phyloP scores from a whole-genome alignment of 2,329 filamentous ascomycete species.

The Cryphonectria nitschkei region DNA sequence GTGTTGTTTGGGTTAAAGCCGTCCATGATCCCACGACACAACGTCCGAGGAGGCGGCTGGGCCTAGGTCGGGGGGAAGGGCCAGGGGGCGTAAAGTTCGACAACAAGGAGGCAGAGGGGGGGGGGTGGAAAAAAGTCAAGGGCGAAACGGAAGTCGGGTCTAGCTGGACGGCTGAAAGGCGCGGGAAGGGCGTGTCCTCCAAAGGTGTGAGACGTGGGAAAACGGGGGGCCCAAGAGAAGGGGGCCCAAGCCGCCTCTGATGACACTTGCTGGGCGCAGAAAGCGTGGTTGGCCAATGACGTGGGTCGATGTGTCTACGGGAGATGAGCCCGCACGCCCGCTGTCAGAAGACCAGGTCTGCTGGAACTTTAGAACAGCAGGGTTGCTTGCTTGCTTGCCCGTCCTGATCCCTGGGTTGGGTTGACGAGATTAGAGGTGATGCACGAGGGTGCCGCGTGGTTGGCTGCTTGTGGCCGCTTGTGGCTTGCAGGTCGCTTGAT shows the following conservation, averaged over 20 bases:
- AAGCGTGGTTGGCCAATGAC: conserved; percentile 12
- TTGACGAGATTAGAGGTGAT: not conserved
- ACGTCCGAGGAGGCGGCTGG: conserved; percentile 24
- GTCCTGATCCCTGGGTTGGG: not conserved
- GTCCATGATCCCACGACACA: conserved; percentile 49
- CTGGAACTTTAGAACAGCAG: not conserved
- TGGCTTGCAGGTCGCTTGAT: not conserved
- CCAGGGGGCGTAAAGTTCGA: not conserved
- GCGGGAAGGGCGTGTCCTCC: conserved; percentile 22
- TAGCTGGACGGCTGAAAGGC: conserved; percentile 27
- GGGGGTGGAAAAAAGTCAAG: conserved; percentile 2
- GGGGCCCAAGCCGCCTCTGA: conserved; percentile 26
- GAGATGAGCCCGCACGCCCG: conserved; percentile 13
- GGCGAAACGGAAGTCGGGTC: conserved; percentile 26
- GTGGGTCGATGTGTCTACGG: conserved; percentile 7
- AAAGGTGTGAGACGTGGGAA: conserved; percentile 13
- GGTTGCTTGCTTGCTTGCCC: not conserved
- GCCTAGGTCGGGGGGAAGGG: conserved; percentile 9
- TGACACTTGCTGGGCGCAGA: conserved; percentile 1
- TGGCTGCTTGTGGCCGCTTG: not conserved
- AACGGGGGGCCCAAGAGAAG: conserved; percentile 22
- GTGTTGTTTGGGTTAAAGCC: conserved; percentile 42
- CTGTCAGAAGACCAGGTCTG: not conserved
- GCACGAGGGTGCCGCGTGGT: not conserved
- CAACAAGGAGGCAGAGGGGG: not conserved